phyloP scores from a whole-genome alignment of 1,284 basidiomycete genomes.

The Ceratobasidium sp. region DNA sequence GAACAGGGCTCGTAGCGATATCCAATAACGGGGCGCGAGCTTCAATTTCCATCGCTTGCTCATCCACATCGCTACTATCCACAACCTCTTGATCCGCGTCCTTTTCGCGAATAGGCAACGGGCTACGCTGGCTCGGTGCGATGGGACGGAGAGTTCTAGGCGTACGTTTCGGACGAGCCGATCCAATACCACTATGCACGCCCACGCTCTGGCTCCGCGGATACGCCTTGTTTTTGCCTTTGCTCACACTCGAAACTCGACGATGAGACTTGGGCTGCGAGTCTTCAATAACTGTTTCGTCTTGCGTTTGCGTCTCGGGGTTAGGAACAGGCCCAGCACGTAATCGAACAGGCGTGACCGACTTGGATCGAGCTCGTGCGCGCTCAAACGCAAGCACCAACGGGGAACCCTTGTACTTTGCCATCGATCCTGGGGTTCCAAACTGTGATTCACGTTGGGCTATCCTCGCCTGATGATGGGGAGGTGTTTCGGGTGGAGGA shows the following conservation, averaged over 20 bases:
- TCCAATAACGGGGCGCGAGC: not conserved
- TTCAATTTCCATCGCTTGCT: slow-evolving; percentile 8
- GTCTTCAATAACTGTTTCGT: not conserved
- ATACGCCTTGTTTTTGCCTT: not conserved
- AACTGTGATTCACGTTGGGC: slow-evolving; percentile 2
- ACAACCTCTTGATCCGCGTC: not conserved
- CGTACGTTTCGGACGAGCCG: not conserved
- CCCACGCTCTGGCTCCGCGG: slow-evolving; percentile 4
- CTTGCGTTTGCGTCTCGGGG: not conserved
- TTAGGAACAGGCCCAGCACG: not conserved
- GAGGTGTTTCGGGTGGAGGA: slow-evolving; percentile 21
- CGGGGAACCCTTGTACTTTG: slow-evolving; percentile 3
- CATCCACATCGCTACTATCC: slow-evolving; percentile 19
- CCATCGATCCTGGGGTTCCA: not conserved
- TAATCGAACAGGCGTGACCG: not conserved
- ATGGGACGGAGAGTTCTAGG: not conserved
- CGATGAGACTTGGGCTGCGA: not conserved
- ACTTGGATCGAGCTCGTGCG: not conserved
- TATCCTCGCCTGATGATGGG: not conserved
- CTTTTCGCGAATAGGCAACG: not conserved
- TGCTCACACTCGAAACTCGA: not conserved
- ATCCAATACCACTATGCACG: not conserved
- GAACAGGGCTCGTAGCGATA: not conserved
- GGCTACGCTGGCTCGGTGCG: not conserved
- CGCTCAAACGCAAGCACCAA: slow-evolving; percentile 17